phyloP scores from a whole-genome alignment of 495 filamentous ascomycete genomes.

The Talaromyces wortmannii region DNA sequence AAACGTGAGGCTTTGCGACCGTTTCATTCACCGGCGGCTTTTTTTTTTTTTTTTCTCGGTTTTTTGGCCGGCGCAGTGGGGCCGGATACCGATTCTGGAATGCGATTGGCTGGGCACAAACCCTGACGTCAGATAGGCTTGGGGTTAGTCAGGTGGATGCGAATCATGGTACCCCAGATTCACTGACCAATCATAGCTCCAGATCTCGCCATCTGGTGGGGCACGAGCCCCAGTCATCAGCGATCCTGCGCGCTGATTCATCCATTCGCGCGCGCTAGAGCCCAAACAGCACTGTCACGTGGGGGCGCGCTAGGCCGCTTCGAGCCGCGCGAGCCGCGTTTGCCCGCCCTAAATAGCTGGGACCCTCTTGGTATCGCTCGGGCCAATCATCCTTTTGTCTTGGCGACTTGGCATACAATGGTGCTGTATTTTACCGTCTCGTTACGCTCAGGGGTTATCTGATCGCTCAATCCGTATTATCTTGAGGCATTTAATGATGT shows the following conservation, averaged over 20 bases:
- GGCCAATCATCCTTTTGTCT: too few species aligned
- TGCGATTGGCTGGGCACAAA: background rate
- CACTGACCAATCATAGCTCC: background rate
- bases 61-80: background rate
- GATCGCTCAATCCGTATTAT: too few species aligned
- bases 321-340: background rate
- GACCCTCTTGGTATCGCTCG: too few species aligned
- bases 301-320: too few species aligned
- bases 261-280: background rate
- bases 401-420: too few species aligned
- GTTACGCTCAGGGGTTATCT: too few species aligned
- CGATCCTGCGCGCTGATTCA: background rate
- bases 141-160: background rate
- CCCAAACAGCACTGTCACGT: too few species aligned
- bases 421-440: too few species aligned
- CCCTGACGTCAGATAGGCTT: background rate
- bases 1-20: background rate
- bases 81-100: background rate
- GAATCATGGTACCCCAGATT: background rate
- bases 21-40: conserved; percentile 1
- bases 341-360: background rate
- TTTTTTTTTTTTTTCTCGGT: background rate
- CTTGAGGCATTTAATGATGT: too few species aligned
- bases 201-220: background rate
- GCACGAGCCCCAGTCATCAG: background rate